Percentiles rank a stretch among this genome's conserved stretches.
phyloP scores from a whole-genome alignment of 106 monocot species.

The Agapanthus africanus region DNA sequence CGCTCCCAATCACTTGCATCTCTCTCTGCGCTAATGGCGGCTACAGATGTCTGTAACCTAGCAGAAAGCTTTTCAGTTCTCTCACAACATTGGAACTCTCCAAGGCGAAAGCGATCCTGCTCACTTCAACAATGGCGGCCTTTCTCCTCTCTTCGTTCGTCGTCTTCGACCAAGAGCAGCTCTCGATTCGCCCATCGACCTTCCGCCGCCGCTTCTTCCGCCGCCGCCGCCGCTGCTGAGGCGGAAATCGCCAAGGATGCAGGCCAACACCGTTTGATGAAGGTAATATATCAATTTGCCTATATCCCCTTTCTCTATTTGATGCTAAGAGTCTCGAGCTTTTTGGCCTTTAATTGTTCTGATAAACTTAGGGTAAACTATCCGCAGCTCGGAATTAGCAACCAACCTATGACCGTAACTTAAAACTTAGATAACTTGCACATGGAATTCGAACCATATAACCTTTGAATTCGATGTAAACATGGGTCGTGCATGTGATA shows the following conservation, averaged over 20 bases:
- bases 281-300: background rate
- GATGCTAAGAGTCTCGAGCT: too few species aligned
- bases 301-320: too few species aligned
- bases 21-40: too few species aligned
- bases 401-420: too few species aligned
- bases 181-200: background rate
- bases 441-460: too few species aligned
- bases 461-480: too few species aligned
- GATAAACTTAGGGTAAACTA: too few species aligned
- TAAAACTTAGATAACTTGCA: too few species aligned
- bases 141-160: background rate
- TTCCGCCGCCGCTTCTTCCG: background rate
- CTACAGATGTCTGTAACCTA: background rate
- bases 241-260: constrained; percentile 5
- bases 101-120: background rate
- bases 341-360: too few species aligned
- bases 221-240: background rate
- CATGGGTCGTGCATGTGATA: too few species aligned
- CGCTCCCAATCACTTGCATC: too few species aligned
- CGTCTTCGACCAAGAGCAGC: background rate
- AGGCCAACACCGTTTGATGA: constrained; percentile 13
- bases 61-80: background rate
- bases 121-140: background rate
- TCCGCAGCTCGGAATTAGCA: too few species aligned
- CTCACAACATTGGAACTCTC: background rate